Percentiles rank a stretch among this genome's conserved stretches.
Conservation (phyloP, 495 filamentous ascomycete genomes). For the Aspergillus biplanus region DNA sequence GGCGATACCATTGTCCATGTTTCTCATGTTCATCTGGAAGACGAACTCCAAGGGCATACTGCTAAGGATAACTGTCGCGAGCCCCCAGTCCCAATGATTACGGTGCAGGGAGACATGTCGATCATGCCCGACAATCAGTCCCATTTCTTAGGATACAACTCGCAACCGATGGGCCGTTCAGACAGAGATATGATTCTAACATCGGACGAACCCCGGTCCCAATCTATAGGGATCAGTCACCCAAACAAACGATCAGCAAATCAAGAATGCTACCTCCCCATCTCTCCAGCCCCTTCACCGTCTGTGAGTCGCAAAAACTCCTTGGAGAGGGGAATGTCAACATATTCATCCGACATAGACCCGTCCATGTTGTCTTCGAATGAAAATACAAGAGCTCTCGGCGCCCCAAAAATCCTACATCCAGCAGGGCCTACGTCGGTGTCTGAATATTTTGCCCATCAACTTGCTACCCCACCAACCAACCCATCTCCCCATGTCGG, state of each 20-base stretch:
- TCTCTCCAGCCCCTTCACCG: slow-evolving; percentile 24
- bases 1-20: slow-evolving; percentile 30
- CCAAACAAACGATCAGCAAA: slow-evolving; percentile 15
- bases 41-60: slow-evolving; percentile 20
- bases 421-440: slow-evolving; percentile 14
- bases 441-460: slow-evolving; percentile 26
- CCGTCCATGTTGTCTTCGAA: slow-evolving; percentile 19
- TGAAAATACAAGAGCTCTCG: slow-evolving; percentile 11
- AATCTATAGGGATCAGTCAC: not conserved
- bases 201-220: not conserved
- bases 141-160: not conserved
- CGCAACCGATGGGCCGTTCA: not conserved
- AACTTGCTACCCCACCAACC: slow-evolving; percentile 14
- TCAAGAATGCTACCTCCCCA: slow-evolving; percentile 15
- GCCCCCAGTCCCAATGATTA: not conserved
- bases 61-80: slow-evolving; percentile 3
- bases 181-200: not conserved
- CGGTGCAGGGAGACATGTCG: slow-evolving; percentile 14
- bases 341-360: slow-evolving; percentile 23
- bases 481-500: slow-evolving; percentile 16
- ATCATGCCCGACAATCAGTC: slow-evolving; percentile 28
- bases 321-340: slow-evolving; percentile 24
- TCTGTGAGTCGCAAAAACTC: slow-evolving; percentile 27
- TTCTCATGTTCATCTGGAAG: slow-evolving; percentile 29
- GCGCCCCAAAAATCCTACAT: slow-evolving; percentile 13